These are phyloP conservation scores for Stagonosporopsis chrysanthemi DNA, from an alignment of 2,329 filamentous ascomycete species.

Conservation along the genomic window DNA sequence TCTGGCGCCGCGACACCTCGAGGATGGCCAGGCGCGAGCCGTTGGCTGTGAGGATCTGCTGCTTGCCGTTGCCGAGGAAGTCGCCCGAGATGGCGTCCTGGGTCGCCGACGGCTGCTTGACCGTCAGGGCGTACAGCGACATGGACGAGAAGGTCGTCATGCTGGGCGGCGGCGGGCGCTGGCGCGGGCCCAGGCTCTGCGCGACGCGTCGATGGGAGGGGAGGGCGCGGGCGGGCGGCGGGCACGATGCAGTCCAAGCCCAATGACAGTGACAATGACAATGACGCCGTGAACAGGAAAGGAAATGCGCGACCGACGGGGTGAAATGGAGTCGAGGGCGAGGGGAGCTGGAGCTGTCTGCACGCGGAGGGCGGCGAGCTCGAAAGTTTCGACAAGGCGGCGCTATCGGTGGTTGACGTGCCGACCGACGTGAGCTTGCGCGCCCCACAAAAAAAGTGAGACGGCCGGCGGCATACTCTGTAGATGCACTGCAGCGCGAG, in stretches of 20 bases:
- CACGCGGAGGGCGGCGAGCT: too few species aligned
- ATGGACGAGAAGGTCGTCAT: slow-evolving; percentile 99
- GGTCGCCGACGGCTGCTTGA: slow-evolving; percentile 89
- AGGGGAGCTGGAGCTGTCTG: slow-evolving; percentile 3
- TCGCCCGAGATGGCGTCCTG: slow-evolving; percentile 92
- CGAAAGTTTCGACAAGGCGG: background rate
- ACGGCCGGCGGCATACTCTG: background rate
- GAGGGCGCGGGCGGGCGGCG: slow-evolving; percentile 5
- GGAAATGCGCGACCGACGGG: slow-evolving; percentile 6
- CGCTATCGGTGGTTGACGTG: background rate
- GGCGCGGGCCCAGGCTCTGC: slow-evolving; percentile 40
- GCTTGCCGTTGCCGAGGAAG: slow-evolving; percentile 94
- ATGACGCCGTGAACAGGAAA: slow-evolving; percentile 13
- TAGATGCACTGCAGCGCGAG: background rate
- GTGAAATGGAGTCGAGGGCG: background rate
- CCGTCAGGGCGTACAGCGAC: slow-evolving; percentile 97
- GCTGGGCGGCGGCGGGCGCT: slow-evolving; percentile 51
- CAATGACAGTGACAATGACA: background rate
- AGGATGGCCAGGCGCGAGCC: slow-evolving; percentile 89
- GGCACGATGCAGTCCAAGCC: slow-evolving; percentile 5
- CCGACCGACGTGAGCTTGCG: background rate
- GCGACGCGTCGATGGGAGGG: slow-evolving; percentile 23
- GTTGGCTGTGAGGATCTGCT: slow-evolving; percentile 94
- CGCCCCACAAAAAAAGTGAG: slow-evolving; percentile 29
- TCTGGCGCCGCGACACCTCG: slow-evolving; percentile 82